Evolutionary conservation across 1,284 basidiomycete species (phyloP).

Genomic region (Coniferiporia sulphurascens): DNA sequence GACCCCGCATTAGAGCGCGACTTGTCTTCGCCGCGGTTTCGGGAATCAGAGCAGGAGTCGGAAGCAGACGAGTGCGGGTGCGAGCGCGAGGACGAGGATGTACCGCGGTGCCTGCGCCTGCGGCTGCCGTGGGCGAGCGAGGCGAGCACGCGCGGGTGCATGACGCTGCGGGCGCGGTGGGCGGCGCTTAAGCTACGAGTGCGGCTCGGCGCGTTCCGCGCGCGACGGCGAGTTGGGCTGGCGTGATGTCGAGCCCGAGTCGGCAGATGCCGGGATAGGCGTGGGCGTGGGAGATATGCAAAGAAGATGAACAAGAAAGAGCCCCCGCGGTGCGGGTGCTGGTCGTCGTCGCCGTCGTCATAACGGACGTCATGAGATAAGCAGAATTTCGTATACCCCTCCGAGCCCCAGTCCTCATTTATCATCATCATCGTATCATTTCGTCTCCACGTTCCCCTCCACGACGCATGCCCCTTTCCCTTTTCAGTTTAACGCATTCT

Average conservation of each 20-base stretch:
- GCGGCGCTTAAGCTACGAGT: slow-evolving; percentile 12
- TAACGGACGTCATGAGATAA: too few species aligned
- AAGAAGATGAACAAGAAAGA: too few species aligned
- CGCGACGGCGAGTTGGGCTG: slow-evolving; percentile 10
- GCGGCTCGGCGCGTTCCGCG: slow-evolving; percentile 12
- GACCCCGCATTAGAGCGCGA: background rate
- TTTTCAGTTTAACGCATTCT: background rate
- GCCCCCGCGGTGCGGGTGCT: too few species aligned
- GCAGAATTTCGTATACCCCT: background rate
- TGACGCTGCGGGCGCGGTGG: slow-evolving; percentile 8
- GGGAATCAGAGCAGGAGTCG: background rate
- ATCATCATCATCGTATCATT: too few species aligned
- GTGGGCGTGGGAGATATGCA: too few species aligned
- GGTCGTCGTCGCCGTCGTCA: too few species aligned
- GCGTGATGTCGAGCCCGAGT: background rate
- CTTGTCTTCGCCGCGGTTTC: background rate
- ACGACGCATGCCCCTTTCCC: background rate
- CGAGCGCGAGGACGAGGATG: background rate
- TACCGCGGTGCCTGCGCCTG: background rate
- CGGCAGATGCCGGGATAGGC: background rate
- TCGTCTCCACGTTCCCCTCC: background rate
- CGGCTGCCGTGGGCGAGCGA: background rate
- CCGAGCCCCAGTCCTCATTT: background rate
- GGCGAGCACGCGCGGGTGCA: background rate
- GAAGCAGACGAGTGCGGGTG: background rate